Conservation (phyloP, 495 filamentous ascomycete genomes). For the Aspergillus olivimuriae region DNA sequence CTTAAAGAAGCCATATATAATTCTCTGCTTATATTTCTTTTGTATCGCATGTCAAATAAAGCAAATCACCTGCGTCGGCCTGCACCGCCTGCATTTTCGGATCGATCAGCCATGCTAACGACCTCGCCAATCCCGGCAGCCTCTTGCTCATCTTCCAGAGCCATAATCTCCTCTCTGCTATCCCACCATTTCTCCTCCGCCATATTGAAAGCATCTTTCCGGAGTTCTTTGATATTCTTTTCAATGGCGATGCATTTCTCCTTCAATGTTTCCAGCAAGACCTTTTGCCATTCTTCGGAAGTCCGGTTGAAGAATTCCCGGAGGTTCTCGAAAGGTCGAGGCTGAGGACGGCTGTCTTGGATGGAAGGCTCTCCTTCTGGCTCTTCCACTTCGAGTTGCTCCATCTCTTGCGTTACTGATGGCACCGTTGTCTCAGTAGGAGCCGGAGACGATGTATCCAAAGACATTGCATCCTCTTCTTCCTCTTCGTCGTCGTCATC, state of each 20-base stretch:
- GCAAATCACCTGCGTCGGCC: constrained; percentile 49
- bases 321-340: constrained; percentile 84
- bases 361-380: constrained; percentile 42
- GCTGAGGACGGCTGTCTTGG: constrained; percentile 42
- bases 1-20: too few relatives aligned
- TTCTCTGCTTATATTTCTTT: not conserved
- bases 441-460: constrained; percentile 30
- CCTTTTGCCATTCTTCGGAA: constrained; percentile 81
- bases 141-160: constrained; percentile 92
- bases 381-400: constrained; percentile 54
- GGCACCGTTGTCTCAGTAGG: constrained; percentile 32
- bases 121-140: constrained; percentile 94
- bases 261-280: constrained; percentile 62
- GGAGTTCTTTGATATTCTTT: constrained; percentile 82
- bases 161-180: constrained; percentile 87
- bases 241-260: constrained; percentile 45
- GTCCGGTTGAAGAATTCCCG: constrained; percentile 90
- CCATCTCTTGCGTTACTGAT: constrained; percentile 50
- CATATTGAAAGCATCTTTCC: constrained; percentile 77
- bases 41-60: not conserved
- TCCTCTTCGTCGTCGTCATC: constrained; percentile 51
- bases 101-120: constrained; percentile 71
- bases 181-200: constrained; percentile 99
- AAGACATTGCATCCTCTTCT: constrained; percentile 36
- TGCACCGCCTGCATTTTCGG: constrained; percentile 48